Base-by-base conservation (phyloP, 1,139 yeast genomes). In the Entelexis paramagnoliae region DNA sequence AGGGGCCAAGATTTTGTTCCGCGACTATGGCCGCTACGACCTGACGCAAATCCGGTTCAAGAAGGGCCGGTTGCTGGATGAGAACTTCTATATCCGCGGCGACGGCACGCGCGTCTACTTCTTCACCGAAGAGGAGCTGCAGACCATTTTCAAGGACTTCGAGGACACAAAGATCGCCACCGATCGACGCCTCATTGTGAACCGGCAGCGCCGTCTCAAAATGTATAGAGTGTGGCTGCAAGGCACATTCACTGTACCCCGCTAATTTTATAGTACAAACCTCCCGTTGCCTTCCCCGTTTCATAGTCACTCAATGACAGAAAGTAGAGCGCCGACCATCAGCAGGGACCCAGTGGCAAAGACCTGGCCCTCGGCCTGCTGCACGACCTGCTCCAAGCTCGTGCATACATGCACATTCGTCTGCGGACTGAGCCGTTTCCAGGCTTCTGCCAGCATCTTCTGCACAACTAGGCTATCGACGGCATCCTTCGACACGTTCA, bases 181-280 rank as follows among this genome's bases (percentile, higher is more conserved):
- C 1, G 98, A 91, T 69, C 77, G 96, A 66, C 73, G 98, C 60
- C 73, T 91, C 59, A 72, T 91, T 61, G 97, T 93, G 36, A 91
- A 91, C 67, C 76, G 99, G 64, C 89, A 89, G 70, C 82, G 91
- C 63, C 84, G 83, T 65, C 70, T 91, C 60, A 91, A 91, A 68
- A 91, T 91, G 99, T 91, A 87, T 66, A 75, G 99, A 62, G 87
- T 88, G 57, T 91, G 99, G 99, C 71, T 91, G 55, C 98, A 91
- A 68, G 97, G 50, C 13, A 55, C 58, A 14, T 55, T 55, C 47
- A 46, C 49, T 1, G 50, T 43, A 4, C 56, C 55, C 3, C n/a
- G 8, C 28, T 30, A n/a, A 43, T 30, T n/a, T 26, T 35, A 16
- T 24, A 3, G 6, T 3, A 30, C 5, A 24, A 14, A 20, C 14